Conservation (phyloP, 768 basidiomycete species). For the Coprinellus micaceus region DNA sequence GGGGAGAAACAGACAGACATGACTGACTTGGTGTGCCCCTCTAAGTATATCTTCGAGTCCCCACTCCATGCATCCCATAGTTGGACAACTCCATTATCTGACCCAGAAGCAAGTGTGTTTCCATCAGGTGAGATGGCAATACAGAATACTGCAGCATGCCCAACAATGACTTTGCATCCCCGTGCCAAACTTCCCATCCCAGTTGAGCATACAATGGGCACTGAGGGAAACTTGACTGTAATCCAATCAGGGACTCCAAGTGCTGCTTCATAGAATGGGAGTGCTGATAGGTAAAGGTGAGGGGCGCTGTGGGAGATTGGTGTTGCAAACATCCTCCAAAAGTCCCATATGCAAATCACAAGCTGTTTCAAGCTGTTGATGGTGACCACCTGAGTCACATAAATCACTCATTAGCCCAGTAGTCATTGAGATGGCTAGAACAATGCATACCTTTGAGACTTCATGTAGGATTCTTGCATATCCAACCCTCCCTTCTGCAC, state of each 20-base stretch:
- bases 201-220: not conserved
- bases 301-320: conserved; percentile 19
- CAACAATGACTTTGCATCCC: conserved; percentile 14
- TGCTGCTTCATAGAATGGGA: conserved; percentile 20
- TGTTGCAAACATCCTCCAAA: conserved; percentile 11
- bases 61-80: not conserved
- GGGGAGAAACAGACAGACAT: conserved; percentile 90
- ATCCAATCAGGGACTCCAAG: no score
- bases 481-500: conserved; percentile 18
- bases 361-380: conserved; percentile 7
- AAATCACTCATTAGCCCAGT: not conserved
- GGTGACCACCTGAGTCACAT: not conserved
- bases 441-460: conserved; percentile 8
- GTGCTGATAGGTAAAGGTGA: conserved; percentile 23
- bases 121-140: conserved; percentile 24
- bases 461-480: not conserved
- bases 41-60: not conserved
- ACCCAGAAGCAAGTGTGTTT: conserved; percentile 16
- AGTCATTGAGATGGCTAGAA: no score
- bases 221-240: not conserved
- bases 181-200: not conserved
- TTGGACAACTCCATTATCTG: not conserved
- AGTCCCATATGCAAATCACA: conserved; percentile 13
- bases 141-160: conserved; percentile 8
- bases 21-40: conserved; percentile 57